A percentile compares a stretch with the other conserved stretches of the same genome.
phyloP scores from a whole-genome alignment of 2,329 filamentous ascomycete species.

The Tolypocladium tropicale region DNA sequence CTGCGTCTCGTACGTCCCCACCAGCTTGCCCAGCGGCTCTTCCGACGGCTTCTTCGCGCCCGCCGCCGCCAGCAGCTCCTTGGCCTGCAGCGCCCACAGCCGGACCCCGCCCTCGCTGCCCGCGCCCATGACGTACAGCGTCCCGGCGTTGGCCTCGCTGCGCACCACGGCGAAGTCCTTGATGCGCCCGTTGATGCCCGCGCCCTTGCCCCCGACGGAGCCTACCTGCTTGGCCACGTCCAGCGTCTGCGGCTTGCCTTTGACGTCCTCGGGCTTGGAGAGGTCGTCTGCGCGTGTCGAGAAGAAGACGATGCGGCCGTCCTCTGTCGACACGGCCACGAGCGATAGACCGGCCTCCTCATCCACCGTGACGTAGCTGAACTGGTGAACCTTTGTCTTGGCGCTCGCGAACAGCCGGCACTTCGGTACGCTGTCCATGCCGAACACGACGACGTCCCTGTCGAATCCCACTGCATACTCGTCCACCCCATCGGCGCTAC shows the following conservation, averaged over 20 bases:
- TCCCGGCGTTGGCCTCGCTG: slow-evolving; percentile 24
- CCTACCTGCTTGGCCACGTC: slow-evolving; percentile 57
- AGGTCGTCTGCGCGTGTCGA: slow-evolving; percentile 50
- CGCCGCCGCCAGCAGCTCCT: slow-evolving; percentile 26
- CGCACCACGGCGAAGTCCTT: slow-evolving; percentile 75
- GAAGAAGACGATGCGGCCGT: slow-evolving; percentile 79
- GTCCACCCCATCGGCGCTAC: slow-evolving; percentile 55
- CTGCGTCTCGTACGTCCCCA: slow-evolving; percentile 74
- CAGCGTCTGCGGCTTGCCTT: slow-evolving; percentile 22
- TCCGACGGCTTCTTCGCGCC: slow-evolving; percentile 10
- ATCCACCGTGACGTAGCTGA: slow-evolving; percentile 58
- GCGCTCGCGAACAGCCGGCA: slow-evolving; percentile 60
- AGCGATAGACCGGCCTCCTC: slow-evolving; percentile 30
- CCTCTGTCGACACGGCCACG: slow-evolving; percentile 76
- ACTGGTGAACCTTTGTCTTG: slow-evolving; percentile 72
- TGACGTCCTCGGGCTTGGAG: slow-evolving; percentile 22
- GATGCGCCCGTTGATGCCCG: slow-evolving; percentile 59
- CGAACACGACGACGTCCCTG: slow-evolving; percentile 72
- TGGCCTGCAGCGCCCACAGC: slow-evolving; percentile 54
- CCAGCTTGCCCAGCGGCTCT: slow-evolving; percentile 47
- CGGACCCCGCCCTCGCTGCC: slow-evolving; percentile 82
- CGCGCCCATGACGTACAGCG: slow-evolving; percentile 55
- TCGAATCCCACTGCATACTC: slow-evolving; percentile 90
- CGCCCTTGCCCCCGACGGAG: slow-evolving; percentile 66
- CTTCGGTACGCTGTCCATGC: slow-evolving; percentile 74